Base-by-base conservation (phyloP, 208 protist species). In the Acanthamoeba lenticulata region DNA sequence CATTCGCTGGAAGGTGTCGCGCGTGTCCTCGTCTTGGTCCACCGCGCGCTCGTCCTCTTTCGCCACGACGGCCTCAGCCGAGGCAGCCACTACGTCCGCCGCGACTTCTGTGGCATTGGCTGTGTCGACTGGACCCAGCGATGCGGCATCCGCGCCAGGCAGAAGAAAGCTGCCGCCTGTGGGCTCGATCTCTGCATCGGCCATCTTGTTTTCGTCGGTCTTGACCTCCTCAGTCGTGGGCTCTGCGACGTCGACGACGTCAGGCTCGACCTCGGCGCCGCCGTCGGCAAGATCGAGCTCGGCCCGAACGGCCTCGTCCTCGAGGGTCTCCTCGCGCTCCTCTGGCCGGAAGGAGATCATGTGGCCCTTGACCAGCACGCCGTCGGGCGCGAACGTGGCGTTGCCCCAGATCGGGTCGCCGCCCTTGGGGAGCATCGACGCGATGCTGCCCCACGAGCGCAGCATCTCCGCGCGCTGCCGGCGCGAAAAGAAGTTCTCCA, bases 401-500 rank as follows among this genome's bases (percentile, higher is more conserved):
- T 91, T 62, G 72, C 94, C 94, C 94, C 94, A 95, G 24, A 95
- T 36, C 36, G n/a, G 27, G 36, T 94, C 57, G 24, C 94, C 94
- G 32, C 94, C 94, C 52, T 90, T 94, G 42, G 83, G 92, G 24
- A 95, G 45, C 94, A 95, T 93, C 36, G 92, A 83, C 15, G 79
- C 60, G 3, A 95, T 40, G n/a, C 74, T 93, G 69, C 42, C 77
- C 77, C 90, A 96, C 44, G 79, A 97, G 29, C 98, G 96, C 36
- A 97, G 96, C 24, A 97, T 93, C 90, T 97, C 95, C 52, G 92
- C 96, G 49, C 98, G 97, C 62, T 97, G 94, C 74, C 93, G 85
- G 67, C 96, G 96, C 3, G 95, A 97, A n/a, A 99, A 90, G 60
- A 98, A 97, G 24, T 94, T 97, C 72, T 98, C 97, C n/a, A 98